These are phyloP conservation scores for Naganishia albida DNA, from an alignment of 1,284 basidiomycete genomes.

Conservation along the genomic window DNA sequence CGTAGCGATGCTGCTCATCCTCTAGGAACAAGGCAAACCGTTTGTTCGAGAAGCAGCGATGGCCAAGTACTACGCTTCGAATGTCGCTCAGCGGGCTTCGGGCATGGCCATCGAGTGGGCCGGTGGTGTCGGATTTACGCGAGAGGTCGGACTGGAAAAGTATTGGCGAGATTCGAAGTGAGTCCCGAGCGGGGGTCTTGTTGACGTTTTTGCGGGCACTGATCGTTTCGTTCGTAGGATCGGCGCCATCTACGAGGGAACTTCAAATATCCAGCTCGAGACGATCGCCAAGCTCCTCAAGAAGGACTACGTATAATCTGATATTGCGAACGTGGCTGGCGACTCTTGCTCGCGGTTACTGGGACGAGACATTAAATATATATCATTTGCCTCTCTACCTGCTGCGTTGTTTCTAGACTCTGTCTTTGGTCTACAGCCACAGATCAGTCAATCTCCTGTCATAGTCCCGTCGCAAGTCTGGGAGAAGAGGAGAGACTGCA, in stretches of 20 bases:
- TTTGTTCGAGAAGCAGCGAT: constrained; percentile 96
- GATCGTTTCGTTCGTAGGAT: constrained; percentile 31
- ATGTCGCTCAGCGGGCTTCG: constrained; percentile 83
- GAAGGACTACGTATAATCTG: constrained; percentile 62
- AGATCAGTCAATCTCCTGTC: too few species aligned
- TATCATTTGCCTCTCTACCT: too few species aligned
- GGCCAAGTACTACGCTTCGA: constrained; percentile 88
- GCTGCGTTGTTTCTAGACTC: too few species aligned
- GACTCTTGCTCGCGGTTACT: too few species aligned
- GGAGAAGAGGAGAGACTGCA: too few species aligned
- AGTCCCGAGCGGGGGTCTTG: constrained; percentile 48
- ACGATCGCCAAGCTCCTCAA: constrained; percentile 92
- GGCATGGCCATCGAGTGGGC: constrained; percentile 95
- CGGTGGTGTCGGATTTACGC: constrained; percentile 91
- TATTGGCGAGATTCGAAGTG: constrained; percentile 64
- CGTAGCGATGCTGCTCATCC: too few species aligned
- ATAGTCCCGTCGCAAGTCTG: too few species aligned
- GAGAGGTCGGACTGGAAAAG: constrained; percentile 93
- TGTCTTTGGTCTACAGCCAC: too few species aligned
- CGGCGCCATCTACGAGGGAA: constrained; percentile 57
- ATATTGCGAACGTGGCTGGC: neutral
- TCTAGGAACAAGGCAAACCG: constrained; percentile 76
- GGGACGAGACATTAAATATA: too few species aligned
- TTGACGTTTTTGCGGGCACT: neutral
- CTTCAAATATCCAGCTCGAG: constrained; percentile 93